phyloP scores from a whole-genome alignment of 2,329 filamentous ascomycete species.

The Monosporascus sp. region DNA sequence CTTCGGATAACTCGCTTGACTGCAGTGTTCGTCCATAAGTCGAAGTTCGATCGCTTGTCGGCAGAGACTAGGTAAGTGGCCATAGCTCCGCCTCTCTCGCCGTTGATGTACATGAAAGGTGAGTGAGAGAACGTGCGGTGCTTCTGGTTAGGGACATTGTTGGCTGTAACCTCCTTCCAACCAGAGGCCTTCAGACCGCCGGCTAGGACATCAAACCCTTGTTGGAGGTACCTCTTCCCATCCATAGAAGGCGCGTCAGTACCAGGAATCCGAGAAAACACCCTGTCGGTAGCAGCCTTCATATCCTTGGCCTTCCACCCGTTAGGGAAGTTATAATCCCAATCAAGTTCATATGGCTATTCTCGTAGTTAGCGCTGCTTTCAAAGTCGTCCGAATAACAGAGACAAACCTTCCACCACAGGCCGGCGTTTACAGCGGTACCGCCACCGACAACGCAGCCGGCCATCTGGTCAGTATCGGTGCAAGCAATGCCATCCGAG shows the following conservation, averaged over 20 bases:
- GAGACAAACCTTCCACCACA: slow-evolving; percentile 56
- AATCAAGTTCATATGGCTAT: slow-evolving; percentile 58
- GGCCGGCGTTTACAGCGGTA: slow-evolving; percentile 61
- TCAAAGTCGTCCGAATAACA: slow-evolving; percentile 5
- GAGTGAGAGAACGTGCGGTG: slow-evolving; percentile 60
- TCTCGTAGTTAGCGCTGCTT: slow-evolving; percentile 5
- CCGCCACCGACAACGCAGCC: slow-evolving; percentile 67
- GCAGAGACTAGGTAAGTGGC: slow-evolving; percentile 66
- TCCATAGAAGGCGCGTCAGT: slow-evolving; percentile 63
- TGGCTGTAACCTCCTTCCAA: slow-evolving; percentile 60
- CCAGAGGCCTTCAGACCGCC: slow-evolving; percentile 54
- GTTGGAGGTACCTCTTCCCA: slow-evolving; percentile 61
- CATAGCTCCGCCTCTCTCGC: slow-evolving; percentile 65
- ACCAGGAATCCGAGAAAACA: slow-evolving; percentile 67
- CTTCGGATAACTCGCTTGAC: slow-evolving; percentile 63
- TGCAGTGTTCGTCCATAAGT: slow-evolving; percentile 60
- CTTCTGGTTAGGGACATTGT: slow-evolving; percentile 57
- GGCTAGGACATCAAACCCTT: slow-evolving; percentile 60
- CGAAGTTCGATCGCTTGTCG: slow-evolving; percentile 57
- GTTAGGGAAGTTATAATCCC: slow-evolving; percentile 66
- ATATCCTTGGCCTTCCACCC: slow-evolving; percentile 68
- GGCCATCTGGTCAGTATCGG: slow-evolving; percentile 68
- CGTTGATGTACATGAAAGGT: slow-evolving; percentile 62
- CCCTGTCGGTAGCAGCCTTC: slow-evolving; percentile 50
- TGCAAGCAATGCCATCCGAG: slow-evolving; percentile 59